These are phyloP conservation scores for Alternaria consortialis DNA, from an alignment of 2,329 filamentous ascomycete genomes.

Conservation along the genomic window DNA sequence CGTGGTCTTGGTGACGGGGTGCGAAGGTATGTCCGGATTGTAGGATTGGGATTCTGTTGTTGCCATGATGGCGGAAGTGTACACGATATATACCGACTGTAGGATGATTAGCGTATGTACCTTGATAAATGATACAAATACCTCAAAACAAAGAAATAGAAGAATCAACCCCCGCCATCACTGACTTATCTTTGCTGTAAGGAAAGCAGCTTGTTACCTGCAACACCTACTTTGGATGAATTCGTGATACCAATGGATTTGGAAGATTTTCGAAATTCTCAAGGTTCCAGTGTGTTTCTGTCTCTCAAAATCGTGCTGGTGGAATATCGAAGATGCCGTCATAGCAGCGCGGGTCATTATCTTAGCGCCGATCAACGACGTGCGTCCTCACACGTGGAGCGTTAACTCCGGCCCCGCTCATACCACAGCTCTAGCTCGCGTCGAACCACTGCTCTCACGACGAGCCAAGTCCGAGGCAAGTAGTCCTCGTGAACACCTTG, in stretches of 20 bases:
- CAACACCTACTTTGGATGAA: background rate
- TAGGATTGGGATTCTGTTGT: conserved; percentile 40
- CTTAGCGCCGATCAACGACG: conserved; percentile 18
- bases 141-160: background rate
- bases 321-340: conserved; percentile 30
- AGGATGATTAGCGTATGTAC: background rate
- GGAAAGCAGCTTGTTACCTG: background rate
- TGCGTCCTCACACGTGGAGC: conserved; percentile 28
- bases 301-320: background rate
- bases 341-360: conserved; percentile 21
- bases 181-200: background rate
- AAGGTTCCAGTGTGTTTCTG: background rate
- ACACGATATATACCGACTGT: background rate
- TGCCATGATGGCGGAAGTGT: conserved; percentile 25
- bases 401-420: conserved; percentile 21
- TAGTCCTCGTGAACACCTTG: background rate
- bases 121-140: background rate
- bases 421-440: conserved; percentile 18
- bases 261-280: background rate
- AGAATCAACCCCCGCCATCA: background rate
- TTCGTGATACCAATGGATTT: background rate
- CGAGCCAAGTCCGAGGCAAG: background rate
- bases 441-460: conserved; percentile 8
- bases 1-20: conserved; percentile 39
- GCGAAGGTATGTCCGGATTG: conserved; percentile 38